A percentile compares a stretch with the other conserved stretches of the same genome.
Evolutionary conservation across 768 basidiomycete species (phyloP).

Genomic region (Russula earlei): DNA sequence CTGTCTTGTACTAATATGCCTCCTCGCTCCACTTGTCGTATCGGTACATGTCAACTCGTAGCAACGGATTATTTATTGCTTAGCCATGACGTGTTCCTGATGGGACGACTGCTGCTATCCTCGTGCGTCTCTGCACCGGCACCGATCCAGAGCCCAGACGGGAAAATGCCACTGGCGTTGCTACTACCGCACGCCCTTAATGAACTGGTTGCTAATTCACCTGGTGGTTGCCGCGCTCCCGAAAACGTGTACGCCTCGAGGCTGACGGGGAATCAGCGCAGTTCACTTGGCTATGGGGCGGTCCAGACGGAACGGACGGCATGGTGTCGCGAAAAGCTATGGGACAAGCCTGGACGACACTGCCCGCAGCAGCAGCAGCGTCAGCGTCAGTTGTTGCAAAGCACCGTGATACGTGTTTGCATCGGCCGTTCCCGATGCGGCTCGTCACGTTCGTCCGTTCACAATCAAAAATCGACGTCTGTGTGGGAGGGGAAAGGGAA

Average conservation of each 20-base stretch:
- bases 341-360: not conserved
- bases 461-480: no score
- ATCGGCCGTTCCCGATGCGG: not conserved
- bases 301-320: not conserved
- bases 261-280: slow-evolving; percentile 11
- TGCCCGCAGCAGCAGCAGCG: not conserved
- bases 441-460: no score
- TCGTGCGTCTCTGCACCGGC: not conserved
- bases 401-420: not conserved
- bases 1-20: not conserved
- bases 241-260: slow-evolving; percentile 17
- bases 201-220: slow-evolving; percentile 3
- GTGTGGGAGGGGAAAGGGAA: no score
- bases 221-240: slow-evolving; percentile 9
- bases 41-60: not conserved
- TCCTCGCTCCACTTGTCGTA: no score
- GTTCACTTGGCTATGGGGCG: not conserved
- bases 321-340: not conserved
- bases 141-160: not conserved
- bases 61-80: not conserved
- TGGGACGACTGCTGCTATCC: slow-evolving; percentile 9
- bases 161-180: not conserved
- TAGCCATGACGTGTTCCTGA: not conserved
- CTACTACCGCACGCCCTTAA: slow-evolving; percentile 7
- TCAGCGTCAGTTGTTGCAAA: no score